Conservation (phyloP, 1,284 basidiomycete genomes). For the Puccinia brachypodii region DNA sequence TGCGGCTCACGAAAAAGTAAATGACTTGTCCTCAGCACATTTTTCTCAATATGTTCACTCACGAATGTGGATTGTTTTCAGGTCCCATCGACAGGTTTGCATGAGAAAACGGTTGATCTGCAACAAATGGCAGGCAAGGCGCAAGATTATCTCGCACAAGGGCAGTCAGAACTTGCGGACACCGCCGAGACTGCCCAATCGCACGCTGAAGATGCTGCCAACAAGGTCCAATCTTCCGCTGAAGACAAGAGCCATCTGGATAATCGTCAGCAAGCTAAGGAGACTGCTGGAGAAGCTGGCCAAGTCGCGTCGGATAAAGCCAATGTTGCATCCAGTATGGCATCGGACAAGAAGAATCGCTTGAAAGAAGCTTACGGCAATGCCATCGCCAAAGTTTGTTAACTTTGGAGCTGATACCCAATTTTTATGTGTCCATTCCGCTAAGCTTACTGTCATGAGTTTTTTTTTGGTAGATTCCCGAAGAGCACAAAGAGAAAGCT, state of each 20-base stretch:
- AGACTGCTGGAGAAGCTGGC: slow-evolving; percentile 26
- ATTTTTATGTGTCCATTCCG: neutral
- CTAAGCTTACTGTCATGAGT: neutral
- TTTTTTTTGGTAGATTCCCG: slow-evolving; percentile 53
- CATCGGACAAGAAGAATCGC: slow-evolving; percentile 41
- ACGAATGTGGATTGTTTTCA: neutral
- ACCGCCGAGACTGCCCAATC: slow-evolving; percentile 16
- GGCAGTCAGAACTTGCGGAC: slow-evolving; percentile 22
- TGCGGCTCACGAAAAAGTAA: slow-evolving; percentile 28
- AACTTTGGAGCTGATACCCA: neutral
- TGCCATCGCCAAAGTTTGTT: slow-evolving; percentile 20
- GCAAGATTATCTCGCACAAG: slow-evolving; percentile 34
- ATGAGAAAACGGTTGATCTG: slow-evolving; percentile 19
- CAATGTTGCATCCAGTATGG: slow-evolving; percentile 25
- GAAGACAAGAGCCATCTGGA: slow-evolving; percentile 49
- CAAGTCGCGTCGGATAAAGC: slow-evolving; percentile 40
- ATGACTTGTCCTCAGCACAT: neutral
- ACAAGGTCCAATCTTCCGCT: slow-evolving; percentile 25
- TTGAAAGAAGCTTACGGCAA: slow-evolving; percentile 45
- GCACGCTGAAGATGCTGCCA: slow-evolving; percentile 17
- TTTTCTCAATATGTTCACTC: neutral
- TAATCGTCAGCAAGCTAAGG: slow-evolving; percentile 33
- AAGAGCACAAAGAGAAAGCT: slow-evolving; percentile 56
- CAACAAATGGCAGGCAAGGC: slow-evolving; percentile 36
- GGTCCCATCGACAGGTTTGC: slow-evolving; percentile 44